Percentiles rank a stretch among this genome's conserved stretches.
Evolutionary conservation across 225 moss, liverwort and hornwort species (phyloP).

Genomic region (Straminergon stramineum): DNA sequence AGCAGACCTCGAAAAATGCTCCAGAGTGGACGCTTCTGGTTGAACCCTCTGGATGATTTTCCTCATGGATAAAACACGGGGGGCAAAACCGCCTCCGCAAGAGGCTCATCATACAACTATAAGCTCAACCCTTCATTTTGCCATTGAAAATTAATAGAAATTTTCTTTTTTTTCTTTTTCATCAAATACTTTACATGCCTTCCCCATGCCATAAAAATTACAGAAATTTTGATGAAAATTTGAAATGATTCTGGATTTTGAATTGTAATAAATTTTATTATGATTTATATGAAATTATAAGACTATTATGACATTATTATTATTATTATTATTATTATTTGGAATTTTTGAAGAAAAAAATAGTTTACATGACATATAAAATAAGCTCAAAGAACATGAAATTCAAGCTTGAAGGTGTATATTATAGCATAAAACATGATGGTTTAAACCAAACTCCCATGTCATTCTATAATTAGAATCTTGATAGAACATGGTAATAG

Average conservation of each 20-base stretch:
- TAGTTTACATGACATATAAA: not conserved
- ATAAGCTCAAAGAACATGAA: not conserved
- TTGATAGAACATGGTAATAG: not conserved
- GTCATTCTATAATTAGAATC: not conserved
- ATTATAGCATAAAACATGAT: not conserved
- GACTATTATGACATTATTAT: no score
- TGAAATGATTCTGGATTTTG: not conserved
- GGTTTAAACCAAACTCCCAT: rapidly evolving
- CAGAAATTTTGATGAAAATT: not conserved
- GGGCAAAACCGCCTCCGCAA: no score
- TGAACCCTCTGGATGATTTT: no score
- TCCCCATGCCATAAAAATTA: not conserved
- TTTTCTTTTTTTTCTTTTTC: not conserved
- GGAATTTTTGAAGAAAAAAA: no score
- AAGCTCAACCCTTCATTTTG: no score
- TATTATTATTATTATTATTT: no score
- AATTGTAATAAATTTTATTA: no score
- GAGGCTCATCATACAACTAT: no score
- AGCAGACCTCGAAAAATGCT: not conserved
- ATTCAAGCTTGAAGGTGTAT: not conserved
- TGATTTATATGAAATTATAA: no score
- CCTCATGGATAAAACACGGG: no score
- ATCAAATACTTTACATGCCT: not conserved
- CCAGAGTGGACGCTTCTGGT: not conserved
- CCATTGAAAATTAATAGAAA: not conserved